Base-by-base conservation (phyloP, 2,329 filamentous ascomycete genomes). In the Aspergillus sp. region DNA sequence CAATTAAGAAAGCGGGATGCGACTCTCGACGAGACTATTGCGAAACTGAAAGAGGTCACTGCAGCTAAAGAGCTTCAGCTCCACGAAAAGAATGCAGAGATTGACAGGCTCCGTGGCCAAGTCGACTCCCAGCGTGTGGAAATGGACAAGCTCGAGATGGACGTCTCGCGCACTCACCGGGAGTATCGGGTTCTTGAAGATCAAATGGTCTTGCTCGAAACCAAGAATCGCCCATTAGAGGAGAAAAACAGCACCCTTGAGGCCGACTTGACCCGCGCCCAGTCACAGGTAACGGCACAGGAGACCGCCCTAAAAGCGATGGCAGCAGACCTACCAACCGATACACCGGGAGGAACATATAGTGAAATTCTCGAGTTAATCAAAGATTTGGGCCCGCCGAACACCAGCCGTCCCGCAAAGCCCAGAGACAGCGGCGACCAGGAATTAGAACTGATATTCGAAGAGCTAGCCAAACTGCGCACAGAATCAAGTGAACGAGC, bases 321-420 rank as follows among this genome's bases (percentile, higher is more conserved):
- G 35, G 75, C 74, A 12, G 69, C 67, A 8, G 72, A 76, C 37
- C 59, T 76, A 3, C 72, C 74, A 5, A 58, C 70, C 5, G 68
- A 68, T 52, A 58, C 62, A 3, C 66, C 66, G 6, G 69, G 69
- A 23, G 75, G 70, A 56, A 70, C 72, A 6, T 77, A 74, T 55
- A 69, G 64, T 23, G 73, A 77, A 43, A 73, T 78, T n/a, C 62
- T 77, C 2, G 72, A 75, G 25, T 50, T 71, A 43, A 73, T 76
- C 47, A 73, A 74, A 48, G 69, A 70, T 52, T 60, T 73, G 17
- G 70, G 66, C 25, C 68, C 66, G 21, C 57, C 65, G 12, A 59
- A 63, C 43, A 54, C 62, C 8, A 56, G 57, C 52, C 58, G 61
- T 6, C 55, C 61, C 14, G 55, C 64, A 6, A 66, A 64, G 17